phyloP scores from a whole-genome alignment of 345 rosid species.

The Moricandia arvensis region DNA sequence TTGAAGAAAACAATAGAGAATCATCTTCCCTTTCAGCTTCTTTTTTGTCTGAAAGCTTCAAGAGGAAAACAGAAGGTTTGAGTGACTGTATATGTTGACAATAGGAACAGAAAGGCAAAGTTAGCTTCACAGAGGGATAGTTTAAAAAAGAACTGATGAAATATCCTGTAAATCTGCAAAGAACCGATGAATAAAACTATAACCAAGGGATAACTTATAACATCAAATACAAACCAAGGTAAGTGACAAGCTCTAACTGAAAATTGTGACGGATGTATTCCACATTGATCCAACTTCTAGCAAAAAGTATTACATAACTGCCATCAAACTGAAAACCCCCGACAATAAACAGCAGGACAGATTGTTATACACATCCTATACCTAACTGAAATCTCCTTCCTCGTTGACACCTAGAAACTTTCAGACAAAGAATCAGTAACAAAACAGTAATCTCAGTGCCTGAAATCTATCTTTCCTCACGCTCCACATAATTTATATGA shows the following conservation, averaged over 20 bases:
- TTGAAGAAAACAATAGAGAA: neutral
- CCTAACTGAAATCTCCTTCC: neutral
- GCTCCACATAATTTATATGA: neutral
- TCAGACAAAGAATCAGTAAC: neutral
- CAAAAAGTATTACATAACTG: neutral
- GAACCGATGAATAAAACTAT: neutral
- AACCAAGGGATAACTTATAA: neutral
- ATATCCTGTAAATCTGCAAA: neutral
- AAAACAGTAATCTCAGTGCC: neutral
- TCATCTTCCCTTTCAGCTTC: neutral
- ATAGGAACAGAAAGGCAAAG: neutral
- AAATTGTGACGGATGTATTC: neutral
- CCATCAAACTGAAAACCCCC: neutral
- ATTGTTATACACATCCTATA: neutral
- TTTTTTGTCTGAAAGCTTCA: neutral
- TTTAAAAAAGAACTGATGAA: neutral
- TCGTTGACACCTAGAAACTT: neutral
- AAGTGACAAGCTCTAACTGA: neutral
- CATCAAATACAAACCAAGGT: neutral
- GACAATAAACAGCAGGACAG: neutral
- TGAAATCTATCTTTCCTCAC: neutral
- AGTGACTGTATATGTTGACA: neutral
- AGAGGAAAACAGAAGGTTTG: neutral
- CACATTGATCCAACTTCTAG: neutral
- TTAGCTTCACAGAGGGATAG: neutral